Percentiles rank a stretch among this genome's conserved stretches.
Conservation (phyloP, 2,329 filamentous ascomycete genomes). For the Lasiodiplodia citricola region DNA sequence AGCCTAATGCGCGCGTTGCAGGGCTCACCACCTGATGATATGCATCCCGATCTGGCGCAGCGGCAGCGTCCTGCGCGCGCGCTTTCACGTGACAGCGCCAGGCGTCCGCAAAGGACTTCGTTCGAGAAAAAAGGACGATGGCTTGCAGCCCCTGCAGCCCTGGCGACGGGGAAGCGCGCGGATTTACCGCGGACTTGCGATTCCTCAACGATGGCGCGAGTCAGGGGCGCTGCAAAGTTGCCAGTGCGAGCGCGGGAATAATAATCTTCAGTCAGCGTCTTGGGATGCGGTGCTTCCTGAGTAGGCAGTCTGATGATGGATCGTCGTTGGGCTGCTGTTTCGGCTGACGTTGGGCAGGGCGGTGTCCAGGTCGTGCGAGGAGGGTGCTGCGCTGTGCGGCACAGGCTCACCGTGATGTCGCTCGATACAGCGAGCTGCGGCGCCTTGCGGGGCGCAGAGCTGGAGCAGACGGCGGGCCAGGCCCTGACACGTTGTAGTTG, state of each 20-base stretch:
- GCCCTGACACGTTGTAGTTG: background rate
- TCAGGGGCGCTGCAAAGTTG: background rate
- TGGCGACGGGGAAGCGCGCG: background rate
- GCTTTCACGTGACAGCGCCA: background rate
- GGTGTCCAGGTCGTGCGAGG: conserved; percentile 4
- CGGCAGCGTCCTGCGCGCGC: background rate
- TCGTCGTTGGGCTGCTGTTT: conserved; percentile 9
- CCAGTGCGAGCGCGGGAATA: background rate
- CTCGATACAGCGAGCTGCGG: background rate
- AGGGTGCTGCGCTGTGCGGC: background rate
- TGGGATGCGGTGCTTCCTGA: background rate
- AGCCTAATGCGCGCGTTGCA: background rate
- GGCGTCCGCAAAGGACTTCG: background rate
- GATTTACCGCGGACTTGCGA: background rate
- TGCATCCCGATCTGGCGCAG: conserved; percentile 11
- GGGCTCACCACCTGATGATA: background rate
- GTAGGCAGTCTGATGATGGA: conserved; percentile 5
- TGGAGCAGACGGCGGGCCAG: background rate
- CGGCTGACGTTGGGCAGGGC: conserved; percentile 19
- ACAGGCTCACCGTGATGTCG: background rate
- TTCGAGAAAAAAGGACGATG: background rate
- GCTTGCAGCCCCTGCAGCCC: background rate
- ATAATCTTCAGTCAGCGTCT: background rate
- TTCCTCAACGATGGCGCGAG: conserved; percentile 7
- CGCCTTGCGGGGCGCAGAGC: background rate